phyloP scores from a whole-genome alignment of 2,329 filamentous ascomycete species.

The Calonectria hawksworthii region DNA sequence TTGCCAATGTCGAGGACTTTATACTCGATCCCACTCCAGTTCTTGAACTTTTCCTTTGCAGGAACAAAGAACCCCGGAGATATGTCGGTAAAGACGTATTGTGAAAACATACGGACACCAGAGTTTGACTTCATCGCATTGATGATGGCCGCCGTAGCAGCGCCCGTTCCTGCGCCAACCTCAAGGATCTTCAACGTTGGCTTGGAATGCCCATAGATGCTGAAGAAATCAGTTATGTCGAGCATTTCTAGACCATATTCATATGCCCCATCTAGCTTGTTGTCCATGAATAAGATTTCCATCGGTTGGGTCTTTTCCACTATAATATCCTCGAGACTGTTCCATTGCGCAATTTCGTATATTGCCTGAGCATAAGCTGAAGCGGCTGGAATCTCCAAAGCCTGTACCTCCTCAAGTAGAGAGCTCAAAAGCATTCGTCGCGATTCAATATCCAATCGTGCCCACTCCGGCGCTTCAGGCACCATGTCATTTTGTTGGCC shows the following conservation, averaged over 20 bases:
- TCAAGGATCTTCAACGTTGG: conserved; percentile 55
- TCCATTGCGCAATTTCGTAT: not conserved
- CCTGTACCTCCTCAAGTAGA: not conserved
- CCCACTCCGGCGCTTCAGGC: not conserved
- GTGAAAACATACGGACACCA: conserved; percentile 33
- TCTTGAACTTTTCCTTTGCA: conserved; percentile 34
- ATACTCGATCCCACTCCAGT: conserved; percentile 32
- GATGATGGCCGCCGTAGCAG: conserved; percentile 28
- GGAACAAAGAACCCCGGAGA: conserved; percentile 50
- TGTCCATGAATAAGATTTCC: not conserved
- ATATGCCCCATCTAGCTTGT: not conserved
- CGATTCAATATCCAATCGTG: not conserved
- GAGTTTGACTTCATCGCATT: not conserved
- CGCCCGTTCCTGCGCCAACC: conserved; percentile 55
- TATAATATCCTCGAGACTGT: not conserved
- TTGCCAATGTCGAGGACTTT: conserved; percentile 44
- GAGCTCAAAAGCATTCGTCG: not conserved
- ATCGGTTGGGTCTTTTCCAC: not conserved
- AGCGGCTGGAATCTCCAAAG: not conserved
- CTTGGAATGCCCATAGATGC: conserved; percentile 46
- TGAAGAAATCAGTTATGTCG: conserved; percentile 15
- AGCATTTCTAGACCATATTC: not conserved
- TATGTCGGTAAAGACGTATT: conserved; percentile 58
- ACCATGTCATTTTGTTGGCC: not conserved
- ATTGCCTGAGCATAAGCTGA: not conserved